These are phyloP conservation scores for Quercus engelmannii DNA, from an alignment of 306 rosid species.

Conservation along the genomic window DNA sequence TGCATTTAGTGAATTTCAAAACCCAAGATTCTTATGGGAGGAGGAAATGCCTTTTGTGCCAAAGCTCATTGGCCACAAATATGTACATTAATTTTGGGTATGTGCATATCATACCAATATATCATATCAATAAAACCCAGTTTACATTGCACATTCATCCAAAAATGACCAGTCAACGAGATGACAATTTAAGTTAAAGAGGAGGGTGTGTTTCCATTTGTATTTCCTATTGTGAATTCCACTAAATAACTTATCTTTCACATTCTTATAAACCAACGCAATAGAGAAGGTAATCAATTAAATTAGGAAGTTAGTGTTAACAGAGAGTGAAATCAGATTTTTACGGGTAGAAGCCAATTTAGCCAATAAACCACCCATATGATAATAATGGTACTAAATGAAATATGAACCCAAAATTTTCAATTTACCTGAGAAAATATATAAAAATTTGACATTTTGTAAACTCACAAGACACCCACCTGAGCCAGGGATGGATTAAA, in stretches of 20 bases:
- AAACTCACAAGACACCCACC: conserved; percentile 42
- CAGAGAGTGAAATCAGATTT: neutral
- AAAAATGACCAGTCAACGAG: neutral
- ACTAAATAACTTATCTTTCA: neutral
- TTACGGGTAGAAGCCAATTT: neutral
- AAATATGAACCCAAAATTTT: neutral
- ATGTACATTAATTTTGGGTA: neutral
- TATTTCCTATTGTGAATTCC: neutral
- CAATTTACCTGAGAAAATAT: neutral
- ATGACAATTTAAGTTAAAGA: neutral
- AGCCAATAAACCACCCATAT: neutral
- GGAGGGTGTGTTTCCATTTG: neutral
- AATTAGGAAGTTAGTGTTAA: neutral
- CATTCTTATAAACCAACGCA: neutral
- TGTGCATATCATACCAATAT: neutral
- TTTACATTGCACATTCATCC: neutral
- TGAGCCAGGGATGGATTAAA: conserved; percentile 83
- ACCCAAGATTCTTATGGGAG: too few relatives aligned
- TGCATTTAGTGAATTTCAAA: too few relatives aligned
- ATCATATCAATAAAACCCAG: neutral
- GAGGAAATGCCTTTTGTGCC: too few relatives aligned
- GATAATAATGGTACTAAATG: neutral
- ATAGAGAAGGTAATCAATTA: neutral
- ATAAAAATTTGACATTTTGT: conserved; percentile 9
- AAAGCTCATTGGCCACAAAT: too few relatives aligned